Percentiles rank a stretch among this genome's conserved stretches.
Conservation (phyloP, 352 stramenopile genomes). For the Detonula confervacea region DNA sequence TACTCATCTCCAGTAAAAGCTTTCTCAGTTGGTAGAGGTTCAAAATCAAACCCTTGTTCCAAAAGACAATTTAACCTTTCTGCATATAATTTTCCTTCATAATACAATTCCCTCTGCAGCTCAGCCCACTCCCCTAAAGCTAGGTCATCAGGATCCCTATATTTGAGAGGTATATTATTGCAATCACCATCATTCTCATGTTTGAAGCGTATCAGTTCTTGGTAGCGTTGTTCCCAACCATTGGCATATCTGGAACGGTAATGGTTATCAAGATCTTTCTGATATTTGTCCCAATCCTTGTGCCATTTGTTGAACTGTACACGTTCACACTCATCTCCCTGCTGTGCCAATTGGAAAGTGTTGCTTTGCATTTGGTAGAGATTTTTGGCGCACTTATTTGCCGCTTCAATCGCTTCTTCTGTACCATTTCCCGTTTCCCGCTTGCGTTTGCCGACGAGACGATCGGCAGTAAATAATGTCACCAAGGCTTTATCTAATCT, state of each 20-base stretch:
- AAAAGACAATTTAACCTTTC: not conserved
- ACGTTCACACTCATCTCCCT: too few relatives aligned
- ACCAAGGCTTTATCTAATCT: not conserved
- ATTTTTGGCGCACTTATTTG: not conserved
- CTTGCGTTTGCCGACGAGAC: not conserved
- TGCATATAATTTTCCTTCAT: conserved; percentile 6
- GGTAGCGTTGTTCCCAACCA: not conserved
- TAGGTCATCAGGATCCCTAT: conserved; percentile 16
- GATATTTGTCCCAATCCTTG: not conserved
- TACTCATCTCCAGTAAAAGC: conserved; percentile 4
- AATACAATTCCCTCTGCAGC: conserved; percentile 4
- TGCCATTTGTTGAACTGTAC: not conserved
- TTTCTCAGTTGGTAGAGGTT: not conserved
- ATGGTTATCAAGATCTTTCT: not conserved
- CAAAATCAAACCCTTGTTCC: not conserved
- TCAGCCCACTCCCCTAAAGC: conserved; percentile 6
- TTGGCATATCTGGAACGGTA: not conserved
- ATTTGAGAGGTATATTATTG: conserved; percentile 7
- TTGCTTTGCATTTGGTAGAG: too few relatives aligned
- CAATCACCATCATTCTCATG: not conserved
- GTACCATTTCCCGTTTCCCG: not conserved
- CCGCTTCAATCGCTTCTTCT: not conserved
- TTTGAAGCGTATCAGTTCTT: not conserved
- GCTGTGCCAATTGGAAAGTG: too few relatives aligned
- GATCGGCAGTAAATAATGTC: not conserved